phyloP scores from a whole-genome alignment of 345 rosid genomes.

The Nephelium lappaceum region DNA sequence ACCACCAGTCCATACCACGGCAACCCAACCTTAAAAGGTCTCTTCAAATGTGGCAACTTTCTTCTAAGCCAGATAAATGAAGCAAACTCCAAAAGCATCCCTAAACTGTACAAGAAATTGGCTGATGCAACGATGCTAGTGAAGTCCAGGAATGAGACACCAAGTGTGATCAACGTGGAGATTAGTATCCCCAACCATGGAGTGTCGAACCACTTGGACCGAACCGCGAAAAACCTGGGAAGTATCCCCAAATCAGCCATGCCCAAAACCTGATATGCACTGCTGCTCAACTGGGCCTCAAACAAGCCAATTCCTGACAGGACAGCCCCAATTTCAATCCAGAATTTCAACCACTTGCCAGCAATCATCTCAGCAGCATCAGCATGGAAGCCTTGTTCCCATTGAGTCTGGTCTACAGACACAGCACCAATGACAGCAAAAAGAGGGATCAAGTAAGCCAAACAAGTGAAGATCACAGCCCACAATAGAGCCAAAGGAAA shows the following conservation, averaged over 20 bases:
- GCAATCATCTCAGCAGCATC: constrained; percentile 66
- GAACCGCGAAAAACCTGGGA: constrained; percentile 36
- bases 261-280: constrained; percentile 64
- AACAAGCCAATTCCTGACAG: constrained; percentile 71
- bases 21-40: constrained; percentile 52
- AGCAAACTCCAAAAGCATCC: constrained; percentile 59
- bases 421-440: constrained; percentile 72
- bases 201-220: constrained; percentile 50
- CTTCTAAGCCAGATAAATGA: constrained; percentile 54
- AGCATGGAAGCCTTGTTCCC: constrained; percentile 67
- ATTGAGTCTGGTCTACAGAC: constrained; percentile 52
- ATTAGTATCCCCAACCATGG: constrained; percentile 58
- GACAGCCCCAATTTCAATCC: constrained; percentile 69
- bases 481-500: constrained; percentile 51
- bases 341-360: constrained; percentile 76
- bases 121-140: constrained; percentile 47
- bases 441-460: constrained; percentile 55
- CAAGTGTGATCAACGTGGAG: constrained; percentile 43
- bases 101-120: constrained; percentile 54
- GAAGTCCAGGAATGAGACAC: constrained; percentile 47
- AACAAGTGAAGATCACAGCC: constrained; percentile 58
- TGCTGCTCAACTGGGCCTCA: constrained; percentile 82
- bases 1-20: constrained; percentile 39
- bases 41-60: constrained; percentile 38
- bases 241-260: constrained; percentile 63